Percentiles rank a stretch among this genome's conserved stretches.
Evolutionary conservation across 2,329 filamentous ascomycete genomes (phyloP).

Genomic region (Fusarium sp.): DNA sequence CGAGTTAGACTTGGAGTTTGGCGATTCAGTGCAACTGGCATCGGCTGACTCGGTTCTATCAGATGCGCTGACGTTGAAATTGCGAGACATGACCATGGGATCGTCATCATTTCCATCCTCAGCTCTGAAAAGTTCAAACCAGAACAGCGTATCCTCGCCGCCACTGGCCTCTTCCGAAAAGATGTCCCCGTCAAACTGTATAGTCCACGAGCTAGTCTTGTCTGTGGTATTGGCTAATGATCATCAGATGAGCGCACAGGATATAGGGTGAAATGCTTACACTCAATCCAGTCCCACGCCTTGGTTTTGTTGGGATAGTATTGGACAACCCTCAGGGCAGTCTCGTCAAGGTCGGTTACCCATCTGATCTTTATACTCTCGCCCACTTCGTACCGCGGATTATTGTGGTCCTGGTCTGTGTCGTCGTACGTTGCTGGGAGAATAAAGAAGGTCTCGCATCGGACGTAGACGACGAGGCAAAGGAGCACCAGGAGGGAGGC

Average conservation of each 20-base stretch:
- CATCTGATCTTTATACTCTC: conserved; percentile 17
- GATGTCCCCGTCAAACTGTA: background rate
- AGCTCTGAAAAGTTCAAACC: conserved; percentile 4
- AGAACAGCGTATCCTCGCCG: conserved; percentile 1
- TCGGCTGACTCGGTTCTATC: background rate
- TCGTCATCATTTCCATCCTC: background rate
- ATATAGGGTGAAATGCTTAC: background rate
- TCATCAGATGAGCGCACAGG: background rate
- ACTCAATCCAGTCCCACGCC: background rate
- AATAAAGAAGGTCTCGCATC: conserved; percentile 5
- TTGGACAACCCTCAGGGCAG: conserved; percentile 4
- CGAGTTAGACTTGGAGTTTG: background rate
- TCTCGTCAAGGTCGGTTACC: conserved; percentile 10
- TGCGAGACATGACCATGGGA: conserved; percentile 4
- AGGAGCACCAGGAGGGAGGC: conserved; percentile 51
- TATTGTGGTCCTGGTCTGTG: background rate
- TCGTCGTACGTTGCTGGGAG: conserved; percentile 8
- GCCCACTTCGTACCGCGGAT: conserved; percentile 5
- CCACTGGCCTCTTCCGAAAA: background rate
- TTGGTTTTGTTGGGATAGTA: background rate
- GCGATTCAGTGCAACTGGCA: no score
- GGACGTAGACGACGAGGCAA: conserved; percentile 1
- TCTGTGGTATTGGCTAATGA: conserved; percentile 13
- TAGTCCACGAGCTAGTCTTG: conserved; percentile 10
- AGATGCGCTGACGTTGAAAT: conserved; percentile 11